Conservation (phyloP, 169 alveolate genomes). For the Eimeria nieschulzi region DNA sequence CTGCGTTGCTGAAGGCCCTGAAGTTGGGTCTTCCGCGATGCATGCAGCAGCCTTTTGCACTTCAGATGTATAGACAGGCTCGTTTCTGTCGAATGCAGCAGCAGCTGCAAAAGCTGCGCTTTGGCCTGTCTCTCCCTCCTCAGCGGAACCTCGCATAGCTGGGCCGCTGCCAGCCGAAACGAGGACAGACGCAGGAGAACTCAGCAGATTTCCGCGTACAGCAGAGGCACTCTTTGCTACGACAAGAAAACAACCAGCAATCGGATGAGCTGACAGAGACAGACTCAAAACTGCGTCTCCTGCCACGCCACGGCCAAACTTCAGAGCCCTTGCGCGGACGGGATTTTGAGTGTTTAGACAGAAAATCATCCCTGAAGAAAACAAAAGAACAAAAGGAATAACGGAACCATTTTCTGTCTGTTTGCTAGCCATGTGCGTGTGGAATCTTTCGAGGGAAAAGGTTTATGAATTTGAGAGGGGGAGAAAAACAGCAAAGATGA, state of each 20-base stretch:
- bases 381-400: not conserved
- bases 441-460: not conserved
- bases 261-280: conserved; percentile 33
- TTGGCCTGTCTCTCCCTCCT: not conserved
- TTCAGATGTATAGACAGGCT: not conserved
- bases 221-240: conserved; percentile 50
- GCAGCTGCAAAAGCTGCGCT: not conserved
- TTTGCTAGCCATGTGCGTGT: too few species aligned
- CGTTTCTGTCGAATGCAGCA: not conserved
- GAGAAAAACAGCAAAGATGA: not conserved
- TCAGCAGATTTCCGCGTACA: conserved; percentile 1
- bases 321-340: conserved; percentile 29
- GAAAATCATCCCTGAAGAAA: conserved; percentile 31
- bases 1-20: too few species aligned
- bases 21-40: not conserved
- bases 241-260: conserved; percentile 40
- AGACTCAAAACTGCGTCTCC: conserved; percentile 35
- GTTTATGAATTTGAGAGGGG: not conserved
- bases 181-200: not conserved
- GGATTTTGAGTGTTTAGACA: conserved; percentile 41
- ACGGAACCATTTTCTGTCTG: not conserved
- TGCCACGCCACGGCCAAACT: conserved; percentile 54
- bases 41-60: not conserved
- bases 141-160: not conserved
- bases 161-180: not conserved